Evolutionary conservation across 306 rosid species (phyloP).

Genomic region (Oemleria cerasiformis): DNA sequence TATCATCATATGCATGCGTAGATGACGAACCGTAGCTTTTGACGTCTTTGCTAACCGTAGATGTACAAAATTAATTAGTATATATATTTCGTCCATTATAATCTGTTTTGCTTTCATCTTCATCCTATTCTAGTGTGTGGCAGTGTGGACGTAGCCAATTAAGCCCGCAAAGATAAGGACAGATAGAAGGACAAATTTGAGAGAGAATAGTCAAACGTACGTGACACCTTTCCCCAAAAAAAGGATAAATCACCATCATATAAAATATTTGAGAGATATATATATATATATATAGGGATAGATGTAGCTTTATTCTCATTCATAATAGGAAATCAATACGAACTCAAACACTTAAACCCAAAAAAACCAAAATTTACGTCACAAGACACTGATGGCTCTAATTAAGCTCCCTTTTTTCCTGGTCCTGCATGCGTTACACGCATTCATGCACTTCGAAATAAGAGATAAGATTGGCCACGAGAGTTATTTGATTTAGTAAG

Average conservation of each 20-base stretch:
- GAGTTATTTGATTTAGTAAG: no score
- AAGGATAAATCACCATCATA: no score
- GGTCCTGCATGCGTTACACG: constrained; percentile 1
- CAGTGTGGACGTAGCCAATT: background rate
- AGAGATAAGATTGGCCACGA: no score
- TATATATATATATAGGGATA: background rate
- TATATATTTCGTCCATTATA: background rate
- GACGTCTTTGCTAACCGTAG: background rate
- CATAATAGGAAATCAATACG: background rate
- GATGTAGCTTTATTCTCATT: background rate
- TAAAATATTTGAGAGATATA: no score
- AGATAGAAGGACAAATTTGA: background rate
- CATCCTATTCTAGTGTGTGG: no score
- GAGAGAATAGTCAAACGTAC: no score
- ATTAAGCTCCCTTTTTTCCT: background rate
- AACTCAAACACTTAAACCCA: background rate
- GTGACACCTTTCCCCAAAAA: no score
- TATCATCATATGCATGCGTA: no score
- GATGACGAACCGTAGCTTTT: no score
- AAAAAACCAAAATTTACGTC: background rate
- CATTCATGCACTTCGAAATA: background rate
- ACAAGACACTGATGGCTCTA: background rate
- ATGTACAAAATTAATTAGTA: background rate
- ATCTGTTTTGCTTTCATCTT: background rate
- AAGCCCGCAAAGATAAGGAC: no score